Base-by-base conservation (phyloP, 768 basidiomycete species). In the Podaxis carcinomalis region DNA sequence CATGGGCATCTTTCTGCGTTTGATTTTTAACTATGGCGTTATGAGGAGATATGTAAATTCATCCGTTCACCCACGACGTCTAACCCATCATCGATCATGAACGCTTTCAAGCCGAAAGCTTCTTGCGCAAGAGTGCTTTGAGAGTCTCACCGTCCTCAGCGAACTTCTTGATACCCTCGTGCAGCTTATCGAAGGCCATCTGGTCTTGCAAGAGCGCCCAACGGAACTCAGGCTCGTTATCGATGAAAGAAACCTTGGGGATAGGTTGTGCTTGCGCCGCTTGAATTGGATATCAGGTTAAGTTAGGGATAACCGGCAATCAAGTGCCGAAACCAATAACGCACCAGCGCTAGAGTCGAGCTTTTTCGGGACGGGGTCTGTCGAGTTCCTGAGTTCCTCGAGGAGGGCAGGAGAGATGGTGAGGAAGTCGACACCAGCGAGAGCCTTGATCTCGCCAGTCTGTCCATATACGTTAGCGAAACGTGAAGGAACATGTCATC, bases 101-200 rank as follows among this genome's bases (percentile, higher is more conserved):
- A n/a, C 3, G 16, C 13, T 21, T 52, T 77, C 69, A 83, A 42
- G 83, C 85, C 42, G 75, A 72, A 59, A 92, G 70, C 74, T 89
- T 91, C 76, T 86, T 65, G 75, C 81, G 86, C 73, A 99, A 80
- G 65, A 92, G 72, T 11, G 76, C 74, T 83, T 96, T 97, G 78
- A 99, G 87, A 2, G 91, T 86, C 71, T 87, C 83, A 61, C 93
- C 94, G 70, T 98, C 97, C 79, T 92, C 94, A 54, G 94, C 95
- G 72, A 99, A 99, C 77, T 96, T 97, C 80, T 87, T 88, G 81
- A 99, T 97, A 69, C 97, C 97, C 79, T 98, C 93, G 75, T 97
- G 93, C 58, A 98, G 82, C 81, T 98, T 98, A 75, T 98, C 96
- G 72, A 94, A 96, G n/a, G 96, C 95, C 95, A 98, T 97, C 72